Evolutionary conservation across 2,329 filamentous ascomycete species (phyloP), one percentile per base, ranked within the genome.

Genomic region (Colletotrichum echinochloae): DNA sequence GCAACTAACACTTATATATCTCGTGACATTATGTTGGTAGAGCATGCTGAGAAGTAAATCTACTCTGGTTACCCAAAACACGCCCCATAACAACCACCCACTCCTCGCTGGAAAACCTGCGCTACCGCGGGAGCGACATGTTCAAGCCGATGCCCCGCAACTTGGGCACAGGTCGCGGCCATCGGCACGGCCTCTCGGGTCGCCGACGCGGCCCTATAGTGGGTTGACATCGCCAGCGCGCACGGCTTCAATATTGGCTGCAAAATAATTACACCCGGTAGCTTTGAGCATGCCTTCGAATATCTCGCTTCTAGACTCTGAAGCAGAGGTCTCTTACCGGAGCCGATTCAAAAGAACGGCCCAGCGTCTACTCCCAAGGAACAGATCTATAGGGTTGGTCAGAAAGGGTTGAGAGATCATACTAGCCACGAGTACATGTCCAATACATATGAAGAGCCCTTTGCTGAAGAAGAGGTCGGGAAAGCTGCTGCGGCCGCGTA

Each of bases 61-160:
- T n/a, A n/a, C n/a, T n/a, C n/a, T n/a, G n/a, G n/a, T n/a, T n/a
- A n/a, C n/a, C n/a, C n/a, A n/a, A n/a, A n/a, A n/a, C n/a, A n/a
- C n/a, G n/a, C n/a, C n/a, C n/a, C n/a, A n/a, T n/a, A n/a, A n/a
- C n/a, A n/a, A n/a, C n/a, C n/a, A 81, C 88, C 0, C 83, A 82
- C 41, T 86, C 84, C 55, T 78, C 85, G 8, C 78, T 88, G 2
- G 83, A 85, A 39, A 79, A 81, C 0, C 83, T 88, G 63, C 85
- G 84, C 1, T 82, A 84, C 0, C 82, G 82, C 0, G 86, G 83
- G 66, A 81, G 85, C 59, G 74, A 81, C 20, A 77, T 80, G 26
- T 77, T 79, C 2, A 80, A 80, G 73, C 84, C 83, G 82, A 84
- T 82, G 7, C 82, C 83, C 23, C 79, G 80, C 1, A 78, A 81